Evolutionary conservation across 805 yeast species (phyloP), one percentile per base, ranked within the genome.

Genomic region (Monosporozyma aquatica): DNA sequence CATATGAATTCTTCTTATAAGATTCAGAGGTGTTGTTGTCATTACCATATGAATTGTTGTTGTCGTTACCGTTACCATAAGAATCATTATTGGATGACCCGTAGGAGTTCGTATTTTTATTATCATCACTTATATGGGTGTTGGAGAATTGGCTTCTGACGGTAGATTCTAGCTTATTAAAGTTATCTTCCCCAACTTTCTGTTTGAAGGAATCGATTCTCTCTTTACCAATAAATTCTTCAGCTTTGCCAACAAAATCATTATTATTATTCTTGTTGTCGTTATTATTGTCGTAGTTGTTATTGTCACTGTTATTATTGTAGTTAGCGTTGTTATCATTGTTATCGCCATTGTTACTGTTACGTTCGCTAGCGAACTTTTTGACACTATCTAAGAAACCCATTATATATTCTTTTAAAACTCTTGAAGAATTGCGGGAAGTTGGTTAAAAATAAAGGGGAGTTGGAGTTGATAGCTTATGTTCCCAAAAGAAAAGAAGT

Each of bases 301-400:
- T 52, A 33, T 50, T 41, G 47, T 54, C 49, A 61, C 56, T 52
- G 44, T 59, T 59, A 38, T 51, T 48, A 37, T 34, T n/a, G 18
- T 30, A 17, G 28, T 42, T 33, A 18, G 32, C 25, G 21, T 24
- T 22, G 37, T 32, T n/a, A 15, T n/a, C 21, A 18, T 36, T 34
- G 30, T 26, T 22, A 24, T 27, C 14, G 9, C 29, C 14, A 28
- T 22, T 15, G 23, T 33, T 17, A 18, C 26, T 33, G 18, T 18
- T 14, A 34, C 47, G 15, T 6, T 39, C 43, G 24, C 20, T 44
- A 33, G 65, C 58, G 40, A 61, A 61, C 22, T 67, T 62, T 54
- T 65, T 69, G 34, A 66, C 70, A 42, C 54, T 58, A 48, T 69
- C 73, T 50, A 70, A 66, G 42, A 70, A 56, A 44, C 74, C 74